phyloP scores from a whole-genome alignment of 495 filamentous ascomycete species.

The Penicillium cinerascens region DNA sequence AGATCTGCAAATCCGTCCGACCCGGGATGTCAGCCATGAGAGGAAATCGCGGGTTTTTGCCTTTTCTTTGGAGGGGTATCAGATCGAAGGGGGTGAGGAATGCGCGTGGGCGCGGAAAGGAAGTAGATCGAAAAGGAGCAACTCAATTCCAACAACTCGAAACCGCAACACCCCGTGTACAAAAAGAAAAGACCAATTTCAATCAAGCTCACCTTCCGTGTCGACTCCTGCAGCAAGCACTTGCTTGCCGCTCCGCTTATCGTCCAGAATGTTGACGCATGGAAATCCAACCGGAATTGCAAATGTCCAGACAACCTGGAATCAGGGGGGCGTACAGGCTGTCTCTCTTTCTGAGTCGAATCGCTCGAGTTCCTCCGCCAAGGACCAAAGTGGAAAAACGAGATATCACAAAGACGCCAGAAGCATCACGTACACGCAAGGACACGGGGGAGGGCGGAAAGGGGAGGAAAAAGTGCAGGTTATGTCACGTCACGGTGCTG shows the following conservation, averaged over 20 bases:
- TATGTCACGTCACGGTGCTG: conserved; percentile 14
- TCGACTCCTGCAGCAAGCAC: conserved; percentile 54
- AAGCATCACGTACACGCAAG: conserved; percentile 7
- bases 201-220: conserved; percentile 44
- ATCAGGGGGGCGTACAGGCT: conserved; percentile 14
- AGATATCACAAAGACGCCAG: conserved; percentile 8
- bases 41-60: not conserved
- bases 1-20: conserved; percentile 32
- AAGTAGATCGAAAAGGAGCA: not conserved
- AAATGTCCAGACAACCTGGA: conserved; percentile 30
- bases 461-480: conserved; percentile 11
- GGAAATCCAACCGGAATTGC: conserved; percentile 36
- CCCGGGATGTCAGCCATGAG: conserved; percentile 11
- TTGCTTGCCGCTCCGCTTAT: conserved; percentile 54
- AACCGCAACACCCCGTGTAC: not conserved
- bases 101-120: conserved; percentile 2
- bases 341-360: not conserved
- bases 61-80: conserved; percentile 11
- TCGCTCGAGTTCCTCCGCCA: not conserved
- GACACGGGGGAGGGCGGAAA: conserved; percentile 14
- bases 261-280: conserved; percentile 52
- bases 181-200: not conserved
- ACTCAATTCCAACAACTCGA: conserved; percentile 8
- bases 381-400: not conserved
- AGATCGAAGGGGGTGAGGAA: not conserved